Conservation (phyloP, 1,284 basidiomycete species). For the Ustilago trichophora region DNA sequence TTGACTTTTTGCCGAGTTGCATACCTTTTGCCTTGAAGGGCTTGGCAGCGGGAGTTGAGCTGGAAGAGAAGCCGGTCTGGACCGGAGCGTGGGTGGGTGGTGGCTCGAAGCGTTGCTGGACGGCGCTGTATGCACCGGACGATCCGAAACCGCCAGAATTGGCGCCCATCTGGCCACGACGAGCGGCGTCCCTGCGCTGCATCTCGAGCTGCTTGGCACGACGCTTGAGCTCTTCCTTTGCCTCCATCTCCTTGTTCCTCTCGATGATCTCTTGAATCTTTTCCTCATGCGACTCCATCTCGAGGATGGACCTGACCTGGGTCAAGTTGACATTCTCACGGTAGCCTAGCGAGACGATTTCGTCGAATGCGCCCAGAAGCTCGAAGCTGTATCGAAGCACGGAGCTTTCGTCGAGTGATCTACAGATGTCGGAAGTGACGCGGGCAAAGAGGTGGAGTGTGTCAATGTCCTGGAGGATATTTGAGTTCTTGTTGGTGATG, state of each 20-base stretch:
- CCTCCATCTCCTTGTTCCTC: conserved; percentile 98
- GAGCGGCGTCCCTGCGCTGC: conserved; percentile 77
- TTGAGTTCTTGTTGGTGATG: conserved; percentile 97
- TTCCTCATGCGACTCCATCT: conserved; percentile 99
- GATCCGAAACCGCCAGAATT: conserved; percentile 46
- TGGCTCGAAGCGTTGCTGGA: conserved; percentile 51
- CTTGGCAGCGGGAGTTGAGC: conserved; percentile 67
- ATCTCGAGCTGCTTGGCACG: conserved; percentile 98
- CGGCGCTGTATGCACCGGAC: conserved; percentile 28
- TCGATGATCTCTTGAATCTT: conserved; percentile 99
- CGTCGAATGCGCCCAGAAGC: conserved; percentile 93
- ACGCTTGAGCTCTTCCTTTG: conserved; percentile 98
- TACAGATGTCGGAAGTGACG: conserved; percentile 84
- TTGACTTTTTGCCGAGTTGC: conserved; percentile 96
- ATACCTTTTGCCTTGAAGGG: conserved; percentile 95
- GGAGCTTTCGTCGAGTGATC: conserved; percentile 84
- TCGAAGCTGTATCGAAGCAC: conserved; percentile 93
- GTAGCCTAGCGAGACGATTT: conserved; percentile 93
- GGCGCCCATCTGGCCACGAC: conserved; percentile 52
- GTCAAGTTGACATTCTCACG: conserved; percentile 90
- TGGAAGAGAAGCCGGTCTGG: conserved; percentile 46
- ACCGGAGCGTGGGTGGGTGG: conserved; percentile 55
- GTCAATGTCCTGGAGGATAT: conserved; percentile 97
- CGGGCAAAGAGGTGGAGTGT: conserved; percentile 93
- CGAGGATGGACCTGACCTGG: conserved; percentile 89